Evolutionary conservation across 371 early-diverging fungal genomes (phyloP).

Genomic region (Catenaria anguillulae): DNA sequence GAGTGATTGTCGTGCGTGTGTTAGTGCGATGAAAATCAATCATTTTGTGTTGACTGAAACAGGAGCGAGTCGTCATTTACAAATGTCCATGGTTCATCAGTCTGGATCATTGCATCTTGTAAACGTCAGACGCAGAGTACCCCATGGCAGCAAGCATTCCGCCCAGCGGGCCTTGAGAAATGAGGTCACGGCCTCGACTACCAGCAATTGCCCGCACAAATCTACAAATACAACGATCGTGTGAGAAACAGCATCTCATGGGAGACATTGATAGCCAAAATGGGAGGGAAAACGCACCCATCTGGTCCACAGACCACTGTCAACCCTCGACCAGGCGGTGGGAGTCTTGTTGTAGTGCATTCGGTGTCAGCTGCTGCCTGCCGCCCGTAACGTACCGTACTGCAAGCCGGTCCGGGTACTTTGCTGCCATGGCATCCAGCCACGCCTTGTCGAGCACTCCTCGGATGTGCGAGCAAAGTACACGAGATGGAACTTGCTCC

Average conservation of each 20-base stretch:
- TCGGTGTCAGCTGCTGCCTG: background rate
- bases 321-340: background rate
- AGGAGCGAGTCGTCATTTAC: too few species aligned
- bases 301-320: background rate
- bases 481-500: background rate
- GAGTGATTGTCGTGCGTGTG: too few species aligned
- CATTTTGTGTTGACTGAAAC: too few species aligned
- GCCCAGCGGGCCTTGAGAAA: background rate
- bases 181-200: background rate
- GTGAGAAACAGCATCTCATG: too few species aligned
- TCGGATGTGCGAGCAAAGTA: background rate
- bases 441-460: background rate
- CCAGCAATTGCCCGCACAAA: background rate
- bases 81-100: too few species aligned
- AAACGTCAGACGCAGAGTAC: background rate
- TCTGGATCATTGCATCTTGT: constrained; percentile 7
- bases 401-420: background rate
- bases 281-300: background rate
- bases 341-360: background rate
- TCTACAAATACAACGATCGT: too few species aligned
- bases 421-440: background rate
- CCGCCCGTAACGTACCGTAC: background rate
- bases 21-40: too few species aligned
- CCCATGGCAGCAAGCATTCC: background rate
- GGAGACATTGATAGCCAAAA: background rate